Evolutionary conservation across 2,329 filamentous ascomycete species (phyloP), one percentile per base, ranked within the genome.

Genomic region (Akanthomyces lecanii): DNA sequence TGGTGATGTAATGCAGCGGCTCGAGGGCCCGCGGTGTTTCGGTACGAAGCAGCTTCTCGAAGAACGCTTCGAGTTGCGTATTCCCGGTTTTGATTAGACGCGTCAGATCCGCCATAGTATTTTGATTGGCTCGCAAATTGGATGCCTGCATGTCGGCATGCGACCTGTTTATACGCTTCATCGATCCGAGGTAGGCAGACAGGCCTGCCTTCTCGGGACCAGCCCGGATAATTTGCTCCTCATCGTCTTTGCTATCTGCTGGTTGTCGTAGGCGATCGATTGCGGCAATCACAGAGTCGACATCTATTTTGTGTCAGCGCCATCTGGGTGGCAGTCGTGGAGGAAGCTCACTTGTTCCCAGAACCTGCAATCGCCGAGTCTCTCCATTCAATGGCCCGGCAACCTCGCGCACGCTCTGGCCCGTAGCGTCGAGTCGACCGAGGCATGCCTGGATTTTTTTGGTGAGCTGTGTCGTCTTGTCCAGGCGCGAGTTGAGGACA

Each of bases 391-490:
- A 89, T 10, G 95, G 95, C 0, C 92, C 92, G 62, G 96, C 92
- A 12, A 96, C 93, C 72, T 97, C 91, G 71, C 92, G 89, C 23
- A 98, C 92, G 65, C 90, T 93, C 77, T 92, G 92, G 21, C 94
- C 95, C 60, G 91, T 96, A 44, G 89, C 86, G 70, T 98, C 92
- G 40, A 99, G 82, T 62, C 93, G 85, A 44, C 87, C 85, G 68
- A 97, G 83, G 58, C 91, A 96, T 33, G 90, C 89, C 76, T 96
- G 90, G 62, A 99, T 97, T 81, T 96, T 97, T 80, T 95, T 97
- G 38, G 92, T 97, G 73, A 98, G 84, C 72, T 92, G 87, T 65
- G 92, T 89, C 69, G 96, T 96, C 83, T 97, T 98, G 70, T 96
- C 92, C 66, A 98, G 86, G 45, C 87, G 82, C 61, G 86, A 89